Percentiles rank a stretch among this genome's conserved stretches.
Evolutionary conservation across 768 basidiomycete genomes (phyloP).

Genomic region (Termitomyces eurrhizus): DNA sequence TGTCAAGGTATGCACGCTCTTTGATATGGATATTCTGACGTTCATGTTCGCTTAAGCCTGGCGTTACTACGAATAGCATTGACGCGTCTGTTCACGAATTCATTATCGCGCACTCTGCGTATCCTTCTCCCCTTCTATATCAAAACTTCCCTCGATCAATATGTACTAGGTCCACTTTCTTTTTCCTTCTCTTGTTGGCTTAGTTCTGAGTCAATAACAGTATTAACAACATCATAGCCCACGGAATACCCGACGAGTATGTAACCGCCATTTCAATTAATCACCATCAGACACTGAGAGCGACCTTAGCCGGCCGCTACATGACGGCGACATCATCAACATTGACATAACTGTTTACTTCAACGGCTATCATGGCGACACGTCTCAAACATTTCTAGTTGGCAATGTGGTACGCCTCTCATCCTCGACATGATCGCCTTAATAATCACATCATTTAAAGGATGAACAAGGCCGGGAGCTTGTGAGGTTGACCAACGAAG

Average conservation of each 20-base stretch:
- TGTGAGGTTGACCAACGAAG: slow-evolving; percentile 55
- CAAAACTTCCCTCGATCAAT: slow-evolving; percentile 72
- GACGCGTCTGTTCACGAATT: slow-evolving; percentile 71
- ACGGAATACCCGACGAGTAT: slow-evolving; percentile 91
- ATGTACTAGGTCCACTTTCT: slow-evolving; percentile 52
- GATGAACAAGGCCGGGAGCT: slow-evolving; percentile 69
- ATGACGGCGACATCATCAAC: slow-evolving; percentile 84
- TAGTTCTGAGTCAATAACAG: slow-evolving; percentile 54
- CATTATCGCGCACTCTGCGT: slow-evolving; percentile 65
- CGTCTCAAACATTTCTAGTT: slow-evolving; percentile 78
- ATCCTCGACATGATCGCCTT: background rate
- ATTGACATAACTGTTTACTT: slow-evolving; percentile 83
- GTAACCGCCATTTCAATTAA: background rate
- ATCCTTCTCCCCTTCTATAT: slow-evolving; percentile 84
- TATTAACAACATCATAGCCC: slow-evolving; percentile 81
- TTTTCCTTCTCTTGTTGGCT: slow-evolving; percentile 9
- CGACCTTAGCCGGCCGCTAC: slow-evolving; percentile 62
- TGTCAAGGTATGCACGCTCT: slow-evolving; percentile 40
- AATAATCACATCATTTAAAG: slow-evolving; percentile 31
- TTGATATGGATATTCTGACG: background rate
- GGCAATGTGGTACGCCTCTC: slow-evolving; percentile 63
- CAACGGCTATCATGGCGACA: slow-evolving; percentile 89
- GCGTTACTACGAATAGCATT: slow-evolving; percentile 70
- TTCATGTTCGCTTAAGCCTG: slow-evolving; percentile 39
- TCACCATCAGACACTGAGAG: background rate